These are phyloP conservation scores for Leccinum subtestaceum DNA, from an alignment of 768 basidiomycete genomes.

Conservation along the genomic window DNA sequence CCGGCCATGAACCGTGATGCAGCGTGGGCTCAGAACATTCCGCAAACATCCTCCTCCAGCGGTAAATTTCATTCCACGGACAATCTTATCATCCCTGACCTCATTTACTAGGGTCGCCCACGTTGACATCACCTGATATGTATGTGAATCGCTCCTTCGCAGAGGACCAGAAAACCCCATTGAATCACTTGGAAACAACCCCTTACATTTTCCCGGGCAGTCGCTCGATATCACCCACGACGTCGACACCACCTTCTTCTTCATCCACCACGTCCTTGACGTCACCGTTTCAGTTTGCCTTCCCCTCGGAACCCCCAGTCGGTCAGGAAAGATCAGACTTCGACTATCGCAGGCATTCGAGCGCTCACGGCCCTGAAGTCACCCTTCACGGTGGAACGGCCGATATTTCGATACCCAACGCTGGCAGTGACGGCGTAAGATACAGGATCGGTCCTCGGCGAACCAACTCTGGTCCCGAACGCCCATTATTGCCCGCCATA, in stretches of 20 bases:
- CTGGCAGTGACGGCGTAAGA: slow-evolving; percentile 54
- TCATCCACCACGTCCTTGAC: slow-evolving; percentile 62
- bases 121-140: slow-evolving; percentile 44
- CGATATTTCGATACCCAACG: slow-evolving; percentile 57
- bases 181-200: slow-evolving; percentile 50
- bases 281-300: slow-evolving; percentile 65
- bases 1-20: slow-evolving; percentile 34
- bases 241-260: slow-evolving; percentile 58
- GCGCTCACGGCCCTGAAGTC: slow-evolving; percentile 54
- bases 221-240: slow-evolving; percentile 69
- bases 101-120: slow-evolving; percentile 57
- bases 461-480: slow-evolving; percentile 48
- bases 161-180: slow-evolving; percentile 57
- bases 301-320: slow-evolving; percentile 48
- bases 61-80: slow-evolving; percentile 28
- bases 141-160: slow-evolving; percentile 44
- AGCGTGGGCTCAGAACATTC: slow-evolving; percentile 28
- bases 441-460: slow-evolving; percentile 54
- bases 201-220: slow-evolving; percentile 63
- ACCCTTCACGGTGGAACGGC: slow-evolving; percentile 73
- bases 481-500: slow-evolving; percentile 44
- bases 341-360: slow-evolving; percentile 60
- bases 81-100: slow-evolving; percentile 32
- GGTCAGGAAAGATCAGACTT: slow-evolving; percentile 60
- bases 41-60: slow-evolving; percentile 32